Conservation (phyloP, 352 stramenopile species). For the Pseudoperonospora humuli region DNA sequence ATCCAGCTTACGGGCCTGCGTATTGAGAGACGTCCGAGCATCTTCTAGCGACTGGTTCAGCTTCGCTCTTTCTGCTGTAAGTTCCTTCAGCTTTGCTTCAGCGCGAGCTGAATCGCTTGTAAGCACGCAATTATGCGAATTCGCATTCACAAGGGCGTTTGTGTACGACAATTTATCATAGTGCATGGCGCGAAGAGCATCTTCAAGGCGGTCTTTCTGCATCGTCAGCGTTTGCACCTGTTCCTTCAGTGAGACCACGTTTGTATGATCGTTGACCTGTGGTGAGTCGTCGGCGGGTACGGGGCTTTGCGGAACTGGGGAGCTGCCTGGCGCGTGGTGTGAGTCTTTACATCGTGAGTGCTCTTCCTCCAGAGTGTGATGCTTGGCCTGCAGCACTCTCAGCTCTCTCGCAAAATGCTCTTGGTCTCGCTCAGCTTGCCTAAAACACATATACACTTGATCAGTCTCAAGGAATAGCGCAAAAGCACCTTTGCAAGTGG, state of each 20-base stretch:
- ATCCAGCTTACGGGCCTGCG: constrained; percentile 44
- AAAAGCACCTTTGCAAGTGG: not conserved
- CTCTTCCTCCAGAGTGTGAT: constrained; percentile 46
- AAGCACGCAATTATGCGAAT: constrained; percentile 69
- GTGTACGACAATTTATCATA: constrained; percentile 84
- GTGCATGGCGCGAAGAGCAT: constrained; percentile 59
- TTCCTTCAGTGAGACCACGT: constrained; percentile 30
- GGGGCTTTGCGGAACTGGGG: not conserved
- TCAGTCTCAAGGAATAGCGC: not conserved
- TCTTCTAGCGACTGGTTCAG: constrained; percentile 39
- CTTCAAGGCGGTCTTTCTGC: constrained; percentile 63
- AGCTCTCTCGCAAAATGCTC: constrained; percentile 50
- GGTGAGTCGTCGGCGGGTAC: not conserved
- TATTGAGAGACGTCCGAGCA: constrained; percentile 28
- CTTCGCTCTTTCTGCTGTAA: constrained; percentile 27
- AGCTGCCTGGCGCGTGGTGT: not conserved
- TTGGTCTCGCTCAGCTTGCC: constrained; percentile 37
- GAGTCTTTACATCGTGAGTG: constrained; percentile 16
- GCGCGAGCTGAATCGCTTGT: constrained; percentile 46
- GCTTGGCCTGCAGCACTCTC: constrained; percentile 36
- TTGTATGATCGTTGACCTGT: constrained; percentile 1
- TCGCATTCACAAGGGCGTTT: constrained; percentile 65
- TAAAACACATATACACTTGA: constrained; percentile 7
- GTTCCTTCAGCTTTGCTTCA: constrained; percentile 48
- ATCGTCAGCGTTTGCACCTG: constrained; percentile 43